These are phyloP conservation scores for Phlebopus sp. DNA, from an alignment of 1,284 basidiomycete species.

Conservation along the genomic window DNA sequence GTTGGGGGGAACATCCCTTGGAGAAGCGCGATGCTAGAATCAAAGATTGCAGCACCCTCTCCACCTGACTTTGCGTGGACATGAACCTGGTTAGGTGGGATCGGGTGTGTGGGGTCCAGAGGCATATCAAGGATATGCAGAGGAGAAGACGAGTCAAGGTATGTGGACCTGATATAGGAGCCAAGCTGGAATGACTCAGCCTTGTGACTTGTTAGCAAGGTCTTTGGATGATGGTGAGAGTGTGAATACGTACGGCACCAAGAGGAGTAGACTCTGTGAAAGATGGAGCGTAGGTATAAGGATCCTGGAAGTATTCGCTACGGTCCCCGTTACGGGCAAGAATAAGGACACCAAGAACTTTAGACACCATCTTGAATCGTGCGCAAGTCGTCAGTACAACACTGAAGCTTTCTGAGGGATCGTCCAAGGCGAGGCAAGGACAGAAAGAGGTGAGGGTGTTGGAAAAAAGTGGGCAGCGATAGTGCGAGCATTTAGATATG, in stretches of 20 bases:
- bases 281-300: conserved; percentile 64
- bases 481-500: conserved; percentile 31
- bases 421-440: conserved; percentile 5
- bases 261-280: conserved; percentile 79
- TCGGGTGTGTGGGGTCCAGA: conserved; percentile 44
- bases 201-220: conserved; percentile 34
- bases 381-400: conserved; percentile 1
- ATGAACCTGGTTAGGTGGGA: conserved; percentile 66
- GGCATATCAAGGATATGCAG: conserved; percentile 66
- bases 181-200: conserved; percentile 74
- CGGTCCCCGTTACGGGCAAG: conserved; percentile 84
- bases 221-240: background rate
- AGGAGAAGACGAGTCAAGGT: conserved; percentile 63
- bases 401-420: background rate
- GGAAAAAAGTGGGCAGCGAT: conserved; percentile 3
- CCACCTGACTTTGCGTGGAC: conserved; percentile 79
- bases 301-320: conserved; percentile 67
- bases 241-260: conserved; percentile 59
- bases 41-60: conserved; percentile 82
- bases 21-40: conserved; percentile 70
- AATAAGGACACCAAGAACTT: conserved; percentile 77
- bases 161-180: conserved; percentile 59
- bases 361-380: conserved; percentile 44
- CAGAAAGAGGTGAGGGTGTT: conserved; percentile 11
- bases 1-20: conserved; percentile 81